These are phyloP conservation scores for Candida silvicultrix DNA, from an alignment of 805 yeast species.

Conservation along the genomic window DNA sequence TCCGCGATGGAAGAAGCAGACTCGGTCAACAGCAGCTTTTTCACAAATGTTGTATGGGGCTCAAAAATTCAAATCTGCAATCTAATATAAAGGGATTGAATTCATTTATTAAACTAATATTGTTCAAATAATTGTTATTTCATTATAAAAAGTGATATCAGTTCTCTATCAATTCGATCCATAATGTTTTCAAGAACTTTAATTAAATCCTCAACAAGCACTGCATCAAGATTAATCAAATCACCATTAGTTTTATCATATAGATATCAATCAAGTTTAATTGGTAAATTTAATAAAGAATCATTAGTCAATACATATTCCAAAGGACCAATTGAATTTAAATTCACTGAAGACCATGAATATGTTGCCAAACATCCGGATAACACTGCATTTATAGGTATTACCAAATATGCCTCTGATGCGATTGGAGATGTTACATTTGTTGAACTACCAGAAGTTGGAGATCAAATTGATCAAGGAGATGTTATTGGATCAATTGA, in stretches of 20 bases:
- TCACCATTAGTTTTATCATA: slow-evolving; percentile 15
- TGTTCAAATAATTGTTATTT: too few species aligned
- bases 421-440: slow-evolving; percentile 96
- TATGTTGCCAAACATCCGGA: slow-evolving; percentile 87
- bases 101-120: too few species aligned
- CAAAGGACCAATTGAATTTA: slow-evolving; percentile 29
- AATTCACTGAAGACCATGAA: slow-evolving; percentile 88
- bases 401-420: slow-evolving; percentile 91
- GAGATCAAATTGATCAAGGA: slow-evolving; percentile 54
- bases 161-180: too few species aligned
- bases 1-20: background rate
- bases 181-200: background rate
- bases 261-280: slow-evolving; percentile 17
- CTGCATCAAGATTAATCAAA: background rate
- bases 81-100: background rate
- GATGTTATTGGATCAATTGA: slow-evolving; percentile 92
- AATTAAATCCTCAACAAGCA: slow-evolving; percentile 5
- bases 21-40: background rate
- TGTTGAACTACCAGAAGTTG: slow-evolving; percentile 81
- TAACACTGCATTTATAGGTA: slow-evolving; percentile 82
- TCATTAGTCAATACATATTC: slow-evolving; percentile 20
- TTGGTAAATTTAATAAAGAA: slow-evolving; percentile 14
- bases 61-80: too few species aligned
- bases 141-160: too few species aligned
- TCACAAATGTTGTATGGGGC: too few species aligned